Evolutionary conservation across 2,329 filamentous ascomycete species (phyloP).

Genomic region (Alternaria metachromatica): DNA sequence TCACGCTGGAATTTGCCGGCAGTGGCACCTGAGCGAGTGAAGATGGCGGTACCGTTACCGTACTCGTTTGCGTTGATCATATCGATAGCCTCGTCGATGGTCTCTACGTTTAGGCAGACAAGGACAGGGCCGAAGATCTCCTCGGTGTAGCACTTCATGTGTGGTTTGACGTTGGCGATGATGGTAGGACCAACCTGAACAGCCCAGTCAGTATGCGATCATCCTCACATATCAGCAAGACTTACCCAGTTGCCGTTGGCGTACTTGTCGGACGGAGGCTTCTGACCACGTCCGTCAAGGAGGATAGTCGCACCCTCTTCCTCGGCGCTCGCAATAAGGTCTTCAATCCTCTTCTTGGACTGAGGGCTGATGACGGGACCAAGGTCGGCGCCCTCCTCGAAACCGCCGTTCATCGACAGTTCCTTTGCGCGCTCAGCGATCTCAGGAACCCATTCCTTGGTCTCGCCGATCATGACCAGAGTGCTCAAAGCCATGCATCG

Average conservation of each 20-base stretch:
- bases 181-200: slow-evolving; percentile 76
- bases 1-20: slow-evolving; percentile 79
- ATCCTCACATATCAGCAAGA: not conserved
- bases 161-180: slow-evolving; percentile 78
- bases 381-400: slow-evolving; percentile 79
- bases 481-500: slow-evolving; percentile 87
- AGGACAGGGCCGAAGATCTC: slow-evolving; percentile 88
- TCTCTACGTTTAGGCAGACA: slow-evolving; percentile 79
- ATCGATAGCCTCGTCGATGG: slow-evolving; percentile 79
- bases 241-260: slow-evolving; percentile 80
- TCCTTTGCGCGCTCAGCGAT: slow-evolving; percentile 76
- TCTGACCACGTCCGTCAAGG: slow-evolving; percentile 79
- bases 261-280: slow-evolving; percentile 74
- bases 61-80: slow-evolving; percentile 88
- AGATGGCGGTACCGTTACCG: slow-evolving; percentile 85
- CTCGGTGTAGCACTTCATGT: slow-evolving; percentile 85
- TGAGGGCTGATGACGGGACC: slow-evolving; percentile 83
- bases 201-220: slow-evolving; percentile 20
- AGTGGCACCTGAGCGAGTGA: slow-evolving; percentile 78
- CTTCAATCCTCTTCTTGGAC: slow-evolving; percentile 79
- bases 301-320: slow-evolving; percentile 81
- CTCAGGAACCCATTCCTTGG: slow-evolving; percentile 81
- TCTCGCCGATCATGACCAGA: slow-evolving; percentile 83
- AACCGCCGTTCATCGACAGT: slow-evolving; percentile 79
- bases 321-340: slow-evolving; percentile 76